Percentiles rank a stretch among this genome's conserved stretches.
Evolutionary conservation across 352 stramenopile genomes (phyloP).

Genomic region (Globisporangium carolinianum): DNA sequence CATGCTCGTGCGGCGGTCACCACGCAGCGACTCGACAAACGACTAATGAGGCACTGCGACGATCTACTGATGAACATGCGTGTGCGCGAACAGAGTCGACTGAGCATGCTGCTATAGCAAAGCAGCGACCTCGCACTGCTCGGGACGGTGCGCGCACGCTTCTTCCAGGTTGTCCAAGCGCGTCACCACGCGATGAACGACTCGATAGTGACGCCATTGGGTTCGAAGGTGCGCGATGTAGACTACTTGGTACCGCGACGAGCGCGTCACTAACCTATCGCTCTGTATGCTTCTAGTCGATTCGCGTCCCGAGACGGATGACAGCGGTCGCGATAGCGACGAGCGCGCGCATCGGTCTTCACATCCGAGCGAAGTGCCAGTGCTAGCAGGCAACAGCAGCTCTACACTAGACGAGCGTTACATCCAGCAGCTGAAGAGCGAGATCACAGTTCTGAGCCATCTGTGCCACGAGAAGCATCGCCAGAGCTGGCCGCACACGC

Average conservation of each 20-base stretch:
- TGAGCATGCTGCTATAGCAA: slow-evolving; percentile 8
- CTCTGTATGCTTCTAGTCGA: neutral
- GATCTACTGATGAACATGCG: too few relatives aligned
- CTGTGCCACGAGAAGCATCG: slow-evolving; percentile 10
- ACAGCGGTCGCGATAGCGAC: neutral
- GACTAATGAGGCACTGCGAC: neutral
- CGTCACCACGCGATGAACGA: neutral
- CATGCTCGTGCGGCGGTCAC: neutral
- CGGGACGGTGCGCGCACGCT: slow-evolving; percentile 25
- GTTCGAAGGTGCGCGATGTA: slow-evolving; percentile 9
- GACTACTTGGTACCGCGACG: neutral
- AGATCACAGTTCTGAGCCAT: slow-evolving; percentile 39
- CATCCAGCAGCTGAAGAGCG: slow-evolving; percentile 45
- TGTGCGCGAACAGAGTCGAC: slow-evolving; percentile 2
- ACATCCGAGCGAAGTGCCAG: neutral
- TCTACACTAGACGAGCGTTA: slow-evolving; percentile 29
- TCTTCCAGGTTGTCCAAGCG: neutral
- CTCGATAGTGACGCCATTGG: slow-evolving; percentile 8
- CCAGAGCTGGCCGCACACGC: slow-evolving; percentile 1
- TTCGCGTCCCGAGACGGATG: slow-evolving; percentile 9
- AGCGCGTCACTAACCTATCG: neutral
- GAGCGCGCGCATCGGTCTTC: too few relatives aligned
- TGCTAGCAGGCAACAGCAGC: neutral
- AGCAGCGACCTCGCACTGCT: slow-evolving; percentile 45
- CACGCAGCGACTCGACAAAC: neutral